Evolutionary conservation across 495 filamentous ascomycete genomes (phyloP), one percentile per base, ranked within the genome.

Genomic region (Cryomyces antarcticus): DNA sequence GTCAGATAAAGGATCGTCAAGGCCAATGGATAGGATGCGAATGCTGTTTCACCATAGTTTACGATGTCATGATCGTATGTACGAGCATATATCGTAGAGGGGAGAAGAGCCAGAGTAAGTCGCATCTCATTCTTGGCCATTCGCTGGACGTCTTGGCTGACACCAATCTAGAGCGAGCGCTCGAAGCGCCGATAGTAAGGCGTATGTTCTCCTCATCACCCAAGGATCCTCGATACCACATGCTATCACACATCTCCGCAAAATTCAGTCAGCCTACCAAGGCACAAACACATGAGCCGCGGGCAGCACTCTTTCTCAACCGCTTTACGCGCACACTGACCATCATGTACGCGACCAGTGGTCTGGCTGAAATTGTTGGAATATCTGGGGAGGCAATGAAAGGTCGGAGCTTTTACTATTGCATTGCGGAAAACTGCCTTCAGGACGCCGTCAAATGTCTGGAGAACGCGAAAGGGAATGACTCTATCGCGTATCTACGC

Each of bases 401-500:
- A 47, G 74, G 78, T 7, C 75, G 72, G 44, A 80, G 80, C 49
- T 86, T 88, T 49, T 87, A 86, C 52, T 78, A 80, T 46, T 84
- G 78, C 49, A 88, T 87, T 28, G 69, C 79, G 38, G 73, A 79
- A 48, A 77, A 81, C 44, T 87, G 81, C 49, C 59, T 87, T 24
- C 61, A 67, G 10, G 79, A 86, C 49, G 83, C 82, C 10, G 71
- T 86, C 9, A 69, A 73, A 45, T 84, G 77, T 49, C 59, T 93
- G 37, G 83, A 92, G 54, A 77, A 76, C 49, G 85, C 85, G 5
- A 92, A 93, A 55, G 77, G 75, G n/a, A 92, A 93, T 50, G 83
- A 92, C 49, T 92, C 85, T 9, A 92, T 93, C 50, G 84, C 85
- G 10, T 93, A 93, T 51, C 66, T 93, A 41, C 79, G 85, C n/a